Base-by-base conservation (phyloP, 768 basidiomycete genomes). In the Lactarius hatsudake region DNA sequence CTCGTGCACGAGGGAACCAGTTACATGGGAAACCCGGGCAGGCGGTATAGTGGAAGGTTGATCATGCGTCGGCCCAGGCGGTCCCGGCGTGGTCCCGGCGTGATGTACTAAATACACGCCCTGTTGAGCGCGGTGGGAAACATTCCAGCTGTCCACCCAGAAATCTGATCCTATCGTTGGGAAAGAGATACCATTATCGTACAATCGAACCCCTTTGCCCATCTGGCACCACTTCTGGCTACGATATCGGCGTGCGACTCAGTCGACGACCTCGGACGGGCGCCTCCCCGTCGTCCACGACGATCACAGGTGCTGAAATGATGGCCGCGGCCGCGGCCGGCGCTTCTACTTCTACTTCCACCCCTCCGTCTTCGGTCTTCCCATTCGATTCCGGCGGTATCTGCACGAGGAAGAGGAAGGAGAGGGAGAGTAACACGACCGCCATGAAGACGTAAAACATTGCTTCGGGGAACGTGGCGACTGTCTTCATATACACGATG, bases 401-500 rank as follows among this genome's bases (percentile, higher is more conserved):
- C 20, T 82, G 80, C 10, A 90, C 83, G 59, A 86, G 78, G 15
- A 73, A 69, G 38, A 89, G 74, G 15, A 84, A 72, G 42, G 77
- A 51, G 63, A 87, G 78, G 8, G 86, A 80, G 7, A 84, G 32
- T 9, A 72, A 58, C 59, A 83, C 71, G 26, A 76, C 76, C 42
- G 71, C 76, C 34, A 80, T 75, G 9, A 84, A 82, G 30, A 90
- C 77, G 64, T 86, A 79, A 76, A 94, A 90, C 7, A 95, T 86
- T 4, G 85, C 83, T 43, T 84, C 81, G 2, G 94, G 89, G 73
- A 87, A 87, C 10, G 78, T 80, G 10, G 83, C 84, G 18, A 93
- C 91, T 0, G 91, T 95, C 62, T 79, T 81, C 68, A 84, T 81
- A 73, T 87, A 95, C 12, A 90, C 79, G 20, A 87, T 73, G 5